phyloP scores from a whole-genome alignment of 805 yeast species.

The Saccharomyces jurei region DNA sequence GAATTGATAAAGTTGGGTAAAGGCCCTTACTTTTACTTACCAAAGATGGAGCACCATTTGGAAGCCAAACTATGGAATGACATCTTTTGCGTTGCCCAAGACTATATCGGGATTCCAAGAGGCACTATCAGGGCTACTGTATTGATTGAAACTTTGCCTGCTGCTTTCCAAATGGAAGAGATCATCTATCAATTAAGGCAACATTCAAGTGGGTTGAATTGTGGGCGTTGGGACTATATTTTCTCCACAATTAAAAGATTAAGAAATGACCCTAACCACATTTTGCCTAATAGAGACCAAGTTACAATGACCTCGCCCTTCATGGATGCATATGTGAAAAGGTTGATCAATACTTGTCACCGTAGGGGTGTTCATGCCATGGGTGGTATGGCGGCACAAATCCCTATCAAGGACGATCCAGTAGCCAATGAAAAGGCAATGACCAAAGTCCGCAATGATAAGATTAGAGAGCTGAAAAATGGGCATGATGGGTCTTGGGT shows the following conservation, averaged over 20 bases:
- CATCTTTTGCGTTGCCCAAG: slow-evolving; percentile 69
- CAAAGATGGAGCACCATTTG: slow-evolving; percentile 79
- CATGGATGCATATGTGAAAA: slow-evolving; percentile 69
- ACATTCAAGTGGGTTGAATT: slow-evolving; percentile 73
- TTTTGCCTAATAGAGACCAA: slow-evolving; percentile 71
- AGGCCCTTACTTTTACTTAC: slow-evolving; percentile 77
- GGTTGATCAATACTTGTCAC: slow-evolving; percentile 67
- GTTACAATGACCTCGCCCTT: slow-evolving; percentile 78
- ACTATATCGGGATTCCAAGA: slow-evolving; percentile 55
- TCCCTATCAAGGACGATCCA: slow-evolving; percentile 67
- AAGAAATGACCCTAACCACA: slow-evolving; percentile 56
- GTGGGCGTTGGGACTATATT: slow-evolving; percentile 88
- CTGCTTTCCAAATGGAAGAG: slow-evolving; percentile 82
- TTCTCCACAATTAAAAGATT: slow-evolving; percentile 71
- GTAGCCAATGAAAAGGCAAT: slow-evolving; percentile 57
- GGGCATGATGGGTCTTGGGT: slow-evolving; percentile 90
- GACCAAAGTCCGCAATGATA: slow-evolving; percentile 66
- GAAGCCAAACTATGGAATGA: slow-evolving; percentile 84
- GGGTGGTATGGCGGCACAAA: slow-evolving; percentile 89
- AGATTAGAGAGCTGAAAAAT: slow-evolving; percentile 64
- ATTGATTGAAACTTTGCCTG: slow-evolving; percentile 75
- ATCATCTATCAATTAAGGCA: slow-evolving; percentile 68
- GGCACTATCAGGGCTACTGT: slow-evolving; percentile 80
- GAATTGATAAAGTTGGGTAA: slow-evolving; percentile 53
- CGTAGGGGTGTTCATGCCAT: slow-evolving; percentile 75